Base-by-base conservation (phyloP, 2,329 filamentous ascomycete genomes). In the Hypoxylon sp. region DNA sequence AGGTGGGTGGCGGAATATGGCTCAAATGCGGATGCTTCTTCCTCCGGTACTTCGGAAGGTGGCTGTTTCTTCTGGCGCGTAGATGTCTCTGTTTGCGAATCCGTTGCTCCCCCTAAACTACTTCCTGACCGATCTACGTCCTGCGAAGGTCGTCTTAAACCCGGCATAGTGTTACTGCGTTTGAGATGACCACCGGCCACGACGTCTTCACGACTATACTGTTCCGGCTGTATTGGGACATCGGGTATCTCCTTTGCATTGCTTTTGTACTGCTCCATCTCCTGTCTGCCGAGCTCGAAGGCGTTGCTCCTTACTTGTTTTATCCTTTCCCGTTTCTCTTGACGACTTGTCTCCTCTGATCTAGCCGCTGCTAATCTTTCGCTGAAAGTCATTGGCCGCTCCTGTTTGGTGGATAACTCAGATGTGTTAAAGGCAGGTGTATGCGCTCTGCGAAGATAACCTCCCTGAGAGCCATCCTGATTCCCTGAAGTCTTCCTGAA, bases 1-100 rank as follows among this genome's bases (percentile, higher is more conserved):
- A 99, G 86, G 77, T 98, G 94, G 39, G 94, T 84, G 31, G 90
- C 89, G 5, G 96, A 98, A 78, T 94, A 97, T 2, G 93, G 88
- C 74, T 99, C 96, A 74, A 96, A 97, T 50, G 88, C 87, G 1
- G 91, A 86, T 1, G 86, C 79, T 65, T 89, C 87, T 1, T 84
- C 81, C 31, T 83, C 79, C 3, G 80, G 74, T 3, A 80, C 77
- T 31, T 82, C 79, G 44, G 76, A 76, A 48, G 82, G 73, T 33
- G 72, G 62, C 13, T 68, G 67, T 65, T 72, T 78, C 59, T 74
- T 74, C 29, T 68, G 66, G 22, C 59, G 63, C 17, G 19, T 72
- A 68, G 50, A 75, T 71, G 51, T 66, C 33, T 74, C 75, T 48
- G 63, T 65, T 54, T 76, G 74, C n/a, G 70, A 67, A 60, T 70